Evolutionary conservation across 2,329 filamentous ascomycete genomes (phyloP).

Genomic region (Rhynchosporium graminicola): DNA sequence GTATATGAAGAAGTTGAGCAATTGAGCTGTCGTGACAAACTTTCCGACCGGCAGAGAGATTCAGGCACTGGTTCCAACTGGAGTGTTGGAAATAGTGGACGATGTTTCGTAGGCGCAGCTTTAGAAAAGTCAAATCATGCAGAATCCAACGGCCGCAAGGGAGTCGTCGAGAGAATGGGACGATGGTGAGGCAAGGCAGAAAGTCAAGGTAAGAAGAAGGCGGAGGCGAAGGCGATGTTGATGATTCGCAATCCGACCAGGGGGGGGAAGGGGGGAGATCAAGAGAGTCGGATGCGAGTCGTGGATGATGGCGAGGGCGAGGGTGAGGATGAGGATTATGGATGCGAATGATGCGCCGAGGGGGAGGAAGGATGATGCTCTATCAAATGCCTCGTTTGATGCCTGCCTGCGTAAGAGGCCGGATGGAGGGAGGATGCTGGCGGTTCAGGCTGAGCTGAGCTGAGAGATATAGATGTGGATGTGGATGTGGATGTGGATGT

Average conservation of each 20-base stretch:
- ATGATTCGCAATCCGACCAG: conserved; percentile 15
- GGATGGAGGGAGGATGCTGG: conserved; percentile 1
- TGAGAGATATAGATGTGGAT: too few species aligned
- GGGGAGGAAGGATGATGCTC: conserved; percentile 9
- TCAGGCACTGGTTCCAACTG: conserved; percentile 17
- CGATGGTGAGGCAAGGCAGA: background rate
- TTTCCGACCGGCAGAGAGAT: conserved; percentile 28
- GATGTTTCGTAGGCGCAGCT: conserved; percentile 20
- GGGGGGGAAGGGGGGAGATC: background rate
- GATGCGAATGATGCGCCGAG: background rate
- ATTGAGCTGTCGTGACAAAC: conserved; percentile 18
- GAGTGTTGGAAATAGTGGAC: conserved; percentile 3
- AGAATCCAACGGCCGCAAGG: conserved; percentile 15
- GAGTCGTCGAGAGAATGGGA: conserved; percentile 4
- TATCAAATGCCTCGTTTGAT: conserved; percentile 16
- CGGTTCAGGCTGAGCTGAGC: background rate
- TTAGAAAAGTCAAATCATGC: conserved; percentile 7
- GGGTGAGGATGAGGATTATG: background rate
- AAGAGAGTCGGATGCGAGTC: background rate
- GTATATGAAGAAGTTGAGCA: conserved; percentile 14
- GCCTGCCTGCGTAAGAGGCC: conserved; percentile 3
- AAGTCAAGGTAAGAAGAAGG: conserved; percentile 10
- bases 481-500: too few species aligned
- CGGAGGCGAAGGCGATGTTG: conserved; percentile 8
- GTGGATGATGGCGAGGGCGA: background rate